Evolutionary conservation across 139 green algal species (phyloP), one percentile per base, ranked within the genome.

Genomic region (Picochlorum sp.): DNA sequence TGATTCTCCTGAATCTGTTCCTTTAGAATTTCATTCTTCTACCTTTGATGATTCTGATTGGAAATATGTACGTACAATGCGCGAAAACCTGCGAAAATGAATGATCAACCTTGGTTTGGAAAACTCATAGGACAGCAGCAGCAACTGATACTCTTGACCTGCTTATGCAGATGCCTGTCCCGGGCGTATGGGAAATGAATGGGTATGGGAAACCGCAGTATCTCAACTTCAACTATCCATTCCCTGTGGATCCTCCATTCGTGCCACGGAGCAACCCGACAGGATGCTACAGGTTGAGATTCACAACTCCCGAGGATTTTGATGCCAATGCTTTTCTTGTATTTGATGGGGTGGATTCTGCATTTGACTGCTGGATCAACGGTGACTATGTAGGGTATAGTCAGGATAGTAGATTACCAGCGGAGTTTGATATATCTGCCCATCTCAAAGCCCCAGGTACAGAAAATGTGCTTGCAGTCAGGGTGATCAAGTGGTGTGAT

Each of bases 181-280:
- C 92, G 0, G 66, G 74, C 51, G 95, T 91, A 64, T 95, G 89
- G 86, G 89, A 98, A 74, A 85, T 77, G 46, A 65, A 89, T 47
- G 92, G 92, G 23, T 75, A 83, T 49, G 86, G 91, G 38, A 79
- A 58, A 6, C 92, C 92, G 14, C 92, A 95, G 69, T 98, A 98
- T 75, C 93, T 89, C 20, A 98, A 98, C 70, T 90, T 95, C 37
- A 61, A 84, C 4, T 98, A 98, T 75, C 90, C 92, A 18, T 95
- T 96, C 47, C 85, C 86, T 9, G 58, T 95, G 6, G 75, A 88
- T 58, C 90, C 92, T 8, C 92, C 92, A 6, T 84, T 75, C 51
- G 89, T 95, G 21, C 89, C 88, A 1, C 61, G 75, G 5, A 75
- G 83, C 34, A 98, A 98, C 71, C 92, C 92, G 34, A 97, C 92